These are phyloP conservation scores for Paracoccidioides brasiliensis DNA, from an alignment of 2,329 filamentous ascomycete genomes.

Conservation along the genomic window DNA sequence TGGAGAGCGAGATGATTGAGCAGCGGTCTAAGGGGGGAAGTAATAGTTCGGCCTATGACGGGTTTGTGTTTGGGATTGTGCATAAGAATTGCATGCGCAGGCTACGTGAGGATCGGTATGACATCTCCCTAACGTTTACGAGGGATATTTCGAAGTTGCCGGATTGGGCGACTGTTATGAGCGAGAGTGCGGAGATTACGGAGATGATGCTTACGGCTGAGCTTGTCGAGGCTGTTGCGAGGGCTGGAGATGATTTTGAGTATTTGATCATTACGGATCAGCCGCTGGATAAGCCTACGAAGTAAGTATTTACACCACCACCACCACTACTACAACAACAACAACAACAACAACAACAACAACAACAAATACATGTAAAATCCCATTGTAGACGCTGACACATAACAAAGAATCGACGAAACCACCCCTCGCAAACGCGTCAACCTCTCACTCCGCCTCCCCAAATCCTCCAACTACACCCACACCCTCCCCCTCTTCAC, in stretches of 20 bases:
- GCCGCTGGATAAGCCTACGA: conserved; percentile 71
- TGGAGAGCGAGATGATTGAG: conserved; percentile 46
- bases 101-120: conserved; percentile 84
- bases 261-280: conserved; percentile 84
- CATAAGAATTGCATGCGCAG: conserved; percentile 90
- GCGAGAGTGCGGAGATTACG: conserved; percentile 88
- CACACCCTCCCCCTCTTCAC: conserved; percentile 54
- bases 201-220: conserved; percentile 79
- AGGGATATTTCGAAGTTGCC: conserved; percentile 89
- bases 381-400: background rate
- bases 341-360: background rate
- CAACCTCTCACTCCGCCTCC: conserved; percentile 58
- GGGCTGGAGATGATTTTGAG: conserved; percentile 69
- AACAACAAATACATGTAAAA: background rate
- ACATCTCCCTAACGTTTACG: conserved; percentile 81
- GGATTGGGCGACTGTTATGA: conserved; percentile 86
- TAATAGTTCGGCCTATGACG: conserved; percentile 57
- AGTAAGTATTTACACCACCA: conserved; percentile 43
- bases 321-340: background rate
- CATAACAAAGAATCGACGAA: conserved; percentile 58
- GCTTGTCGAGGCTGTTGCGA: conserved; percentile 62
- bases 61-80: conserved; percentile 88
- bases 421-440: conserved; percentile 75
- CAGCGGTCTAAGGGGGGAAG: conserved; percentile 39
- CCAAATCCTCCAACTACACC: conserved; percentile 45